Base-by-base conservation (phyloP, 2,329 filamentous ascomycete species). In the Apiospora sp. region DNA sequence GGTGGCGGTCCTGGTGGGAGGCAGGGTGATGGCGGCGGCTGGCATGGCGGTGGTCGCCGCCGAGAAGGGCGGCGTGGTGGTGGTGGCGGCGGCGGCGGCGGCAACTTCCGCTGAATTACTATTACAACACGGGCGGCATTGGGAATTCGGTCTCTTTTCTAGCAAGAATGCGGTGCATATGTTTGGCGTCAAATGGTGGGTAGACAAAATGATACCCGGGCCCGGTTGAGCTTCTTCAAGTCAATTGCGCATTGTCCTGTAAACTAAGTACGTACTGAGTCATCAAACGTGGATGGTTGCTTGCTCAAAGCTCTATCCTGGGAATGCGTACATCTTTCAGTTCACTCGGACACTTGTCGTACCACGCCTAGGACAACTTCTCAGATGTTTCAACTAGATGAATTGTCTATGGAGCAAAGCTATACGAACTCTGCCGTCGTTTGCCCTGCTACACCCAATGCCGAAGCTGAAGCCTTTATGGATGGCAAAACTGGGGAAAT, bases 11-110 rank as follows among this genome's bases (percentile, higher is more conserved):
- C 37, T 30, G 67, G 72, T 30, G 67, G 72, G 27, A 46, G 64
- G 19, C 73, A 64, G 46, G 71, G 71, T 5, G 49, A 49, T 19
- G 73, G 61, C 61, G 73, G 72, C 24, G 73, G 72, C n/a, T 69
- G 72, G 61, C 27, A 67, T 30, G 71, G 46, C 46, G 71, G 37
- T 41, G 37, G 72, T 64, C 61, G 72, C 12, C 67, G 71, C 5
- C 24, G 67, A 3, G 68, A 71, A 68, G 68, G 69, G 48, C 70
- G 71, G 10, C 61, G 72, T 16, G 72, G 72, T 51, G 72, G 72
- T 14, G 61, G 69, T 8, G 72, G 72, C 43, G 72, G 72, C 27
- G 61, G 69, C 19, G 72, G 72, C 43, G 72, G 72, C 27, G 61
- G 69, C 12, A 64, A 64, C 7, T 64, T 64, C 58, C 58, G 58